Base-by-base conservation (phyloP, 129 eudicot genomes). In the Pittosporum tobira region DNA sequence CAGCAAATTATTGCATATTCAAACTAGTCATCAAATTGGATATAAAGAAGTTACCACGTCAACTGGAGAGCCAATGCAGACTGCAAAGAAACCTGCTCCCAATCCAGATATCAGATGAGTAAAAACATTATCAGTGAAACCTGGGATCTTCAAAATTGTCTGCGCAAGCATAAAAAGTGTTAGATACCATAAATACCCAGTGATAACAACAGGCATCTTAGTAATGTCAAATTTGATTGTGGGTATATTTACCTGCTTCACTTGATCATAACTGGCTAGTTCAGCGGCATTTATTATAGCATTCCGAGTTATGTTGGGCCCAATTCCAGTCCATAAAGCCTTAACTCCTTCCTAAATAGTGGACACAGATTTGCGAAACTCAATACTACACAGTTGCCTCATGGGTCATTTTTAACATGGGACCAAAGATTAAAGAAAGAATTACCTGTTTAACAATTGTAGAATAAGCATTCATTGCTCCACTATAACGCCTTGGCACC, bases 261-360 rank as follows among this genome's bases (percentile, higher is more conserved):
- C 95, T 79, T 85, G 93, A 71, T 89, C 97, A 73, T 89, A 89
- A 82, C 97, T 89, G 36, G 95, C 97, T 66, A 89, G 61, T 63
- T 89, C 97, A 73, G 97, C 97, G 21, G 97, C 97, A 69, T 89
- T 89, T 61, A 89, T 82, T 47, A 89, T 89, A 30, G 97, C 97
- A 75, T 89, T 89, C 13, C 95, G 84, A 1, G 93, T 86, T 62
- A 89, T 73, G 22, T 89, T 89, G 48, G 97, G 97, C 28, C 95
- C 97, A 60, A 89, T 47, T 30, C 97, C 97, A 19, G 97, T 89
- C 97, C 97, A 89, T 48, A 89, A 65, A 29, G 91, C 85, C 47
- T 61, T 23, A 53, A 85, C 71, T 31, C 97, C 97, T 85, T 89
- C 97, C 97, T 88, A 71, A 38, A 50, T 45, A 48, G 60, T 26